These are phyloP conservation scores for Vicia faba DNA, from an alignment of 306 rosid genomes.

Conservation along the genomic window DNA sequence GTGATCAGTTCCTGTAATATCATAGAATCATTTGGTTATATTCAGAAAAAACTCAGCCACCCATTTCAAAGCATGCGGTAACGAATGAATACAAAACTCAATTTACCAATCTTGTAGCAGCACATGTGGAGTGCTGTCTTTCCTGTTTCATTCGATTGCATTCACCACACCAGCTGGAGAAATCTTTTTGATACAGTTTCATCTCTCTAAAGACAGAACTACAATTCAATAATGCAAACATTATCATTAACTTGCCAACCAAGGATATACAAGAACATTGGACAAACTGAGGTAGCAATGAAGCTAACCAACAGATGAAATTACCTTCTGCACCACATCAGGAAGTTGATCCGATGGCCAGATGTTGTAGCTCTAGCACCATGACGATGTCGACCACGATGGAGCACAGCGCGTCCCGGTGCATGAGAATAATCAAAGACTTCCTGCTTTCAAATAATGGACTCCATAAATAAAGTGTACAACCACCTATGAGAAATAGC, in stretches of 20 bases:
- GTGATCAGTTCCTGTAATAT: conserved; percentile 45
- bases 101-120: conserved; percentile 50
- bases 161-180: conserved; percentile 64
- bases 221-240: conserved; percentile 35
- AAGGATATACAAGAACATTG: background rate
- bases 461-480: conserved; percentile 47
- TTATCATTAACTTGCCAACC: conserved; percentile 4
- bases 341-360: conserved; percentile 59
- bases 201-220: conserved; percentile 63
- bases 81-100: background rate
- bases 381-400: conserved; percentile 72
- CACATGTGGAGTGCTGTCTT: conserved; percentile 50
- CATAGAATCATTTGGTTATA: conserved; percentile 29
- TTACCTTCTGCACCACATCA: conserved; percentile 69
- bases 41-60: background rate
- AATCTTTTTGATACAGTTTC: conserved; percentile 59
- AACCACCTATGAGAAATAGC: conserved; percentile 44
- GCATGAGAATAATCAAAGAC: conserved; percentile 54
- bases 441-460: conserved; percentile 57
- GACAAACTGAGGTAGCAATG: conserved; percentile 21
- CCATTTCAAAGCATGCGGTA: background rate
- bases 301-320: conserved; percentile 18
- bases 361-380: conserved; percentile 64
- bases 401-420: conserved; percentile 63
- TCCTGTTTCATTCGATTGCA: conserved; percentile 54